Base-by-base conservation (phyloP, 306 rosid species). In the Pterocarpus macrocarpus region DNA sequence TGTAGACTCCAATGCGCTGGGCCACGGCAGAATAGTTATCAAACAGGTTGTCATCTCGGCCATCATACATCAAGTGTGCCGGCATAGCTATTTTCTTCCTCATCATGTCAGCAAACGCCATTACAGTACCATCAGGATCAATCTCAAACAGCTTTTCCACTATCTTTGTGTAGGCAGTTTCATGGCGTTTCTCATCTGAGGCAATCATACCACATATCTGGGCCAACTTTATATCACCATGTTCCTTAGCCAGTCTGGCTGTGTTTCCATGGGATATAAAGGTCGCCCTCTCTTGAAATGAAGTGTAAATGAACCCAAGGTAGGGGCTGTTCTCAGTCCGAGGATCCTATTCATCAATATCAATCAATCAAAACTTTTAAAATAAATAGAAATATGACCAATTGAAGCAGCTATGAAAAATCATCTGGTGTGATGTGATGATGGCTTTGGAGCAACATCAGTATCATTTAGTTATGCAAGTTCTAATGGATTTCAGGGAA, bases 221-320 rank as follows among this genome's bases (percentile, higher is more conserved):
- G 34, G 98, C 98, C 84, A 94, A 80, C 80, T 90, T 94, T 34
- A 90, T 32, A 83, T 94, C 98, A 43, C 98, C 98, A 36, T 79
- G 80, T 55, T 92, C 92, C 88, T 90, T 94, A 35, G 98, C 98
- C 63, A 47, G 97, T 86, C 97, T 90, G 78, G 98, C 98, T n/a
- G 98, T 92, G 90, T 94, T 94, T 76, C 98, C 98, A 76, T 94
- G 98, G 38, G 98, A 94, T 73, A 94, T 83, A 76, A 92, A 92
- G 79, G 98, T 94, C 2, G 98, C 98, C 85, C 98, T 90, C 80
- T 94, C 98, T 85, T 94, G 98, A 77, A 94, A 94, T 56, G 98
- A 89, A 72, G 98, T 94, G 85, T 92, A 94, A 52, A 94, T 92
- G 89, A 94, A 94, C 45, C 95, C 97, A 28, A 92, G 92, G 86